phyloP scores from a whole-genome alignment of 1,139 yeast genomes.

The Lodderomyces jiufengensis region DNA sequence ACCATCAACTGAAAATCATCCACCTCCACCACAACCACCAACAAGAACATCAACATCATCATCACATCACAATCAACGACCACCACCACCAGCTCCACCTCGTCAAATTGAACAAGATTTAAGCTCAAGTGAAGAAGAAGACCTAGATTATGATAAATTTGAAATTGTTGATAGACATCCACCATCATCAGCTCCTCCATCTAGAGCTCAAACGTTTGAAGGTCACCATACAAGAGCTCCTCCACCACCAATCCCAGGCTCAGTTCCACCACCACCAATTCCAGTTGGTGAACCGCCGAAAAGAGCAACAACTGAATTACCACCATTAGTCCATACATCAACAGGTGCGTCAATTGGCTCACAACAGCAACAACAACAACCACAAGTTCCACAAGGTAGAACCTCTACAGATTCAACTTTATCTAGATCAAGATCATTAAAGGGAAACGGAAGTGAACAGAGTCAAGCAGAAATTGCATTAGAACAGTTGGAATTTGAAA shows the following conservation, averaged over 20 bases:
- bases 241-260: slow-evolving; percentile 15
- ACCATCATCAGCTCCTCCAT: slow-evolving; percentile 7
- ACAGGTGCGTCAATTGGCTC: slow-evolving; percentile 28
- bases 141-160: not conserved
- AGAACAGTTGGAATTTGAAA: slow-evolving; percentile 28
- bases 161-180: slow-evolving; percentile 3
- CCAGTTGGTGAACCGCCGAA: slow-evolving; percentile 12
- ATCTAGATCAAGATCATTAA: slow-evolving; percentile 18
- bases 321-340: slow-evolving; percentile 17
- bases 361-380: slow-evolving; percentile 1
- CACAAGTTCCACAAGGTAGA: slow-evolving; percentile 3
- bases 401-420: slow-evolving; percentile 12
- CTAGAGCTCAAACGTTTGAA: slow-evolving; percentile 12
- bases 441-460: slow-evolving; percentile 20
- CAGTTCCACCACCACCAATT: slow-evolving; percentile 10
- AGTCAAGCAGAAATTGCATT: slow-evolving; percentile 30
- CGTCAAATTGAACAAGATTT: not conserved
- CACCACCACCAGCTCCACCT: slow-evolving; percentile 11
- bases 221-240: slow-evolving; percentile 8
- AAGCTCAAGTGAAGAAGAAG: slow-evolving; percentile 1
- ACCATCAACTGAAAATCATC: slow-evolving; percentile 12
- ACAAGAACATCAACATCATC: not conserved
- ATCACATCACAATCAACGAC: slow-evolving; percentile 5
- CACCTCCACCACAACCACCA: slow-evolving; percentile 5
- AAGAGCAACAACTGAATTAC: slow-evolving; percentile 24